Conservation (phyloP, 805 yeast genomes). For the Metschnikowia colocasiae region DNA sequence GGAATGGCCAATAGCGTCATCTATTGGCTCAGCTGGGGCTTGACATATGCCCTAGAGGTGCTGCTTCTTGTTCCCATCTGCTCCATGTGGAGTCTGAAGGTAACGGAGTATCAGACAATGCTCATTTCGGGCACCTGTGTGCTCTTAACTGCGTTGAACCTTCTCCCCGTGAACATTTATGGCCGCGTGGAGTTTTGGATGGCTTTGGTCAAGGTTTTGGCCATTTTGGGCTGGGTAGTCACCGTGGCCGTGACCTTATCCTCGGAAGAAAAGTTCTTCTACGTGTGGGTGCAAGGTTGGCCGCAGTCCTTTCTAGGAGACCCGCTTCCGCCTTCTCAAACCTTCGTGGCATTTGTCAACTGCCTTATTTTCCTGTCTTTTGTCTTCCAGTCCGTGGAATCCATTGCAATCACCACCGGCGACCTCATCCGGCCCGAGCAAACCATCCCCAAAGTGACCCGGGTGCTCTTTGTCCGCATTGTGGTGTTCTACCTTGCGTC, state of each 20-base stretch:
- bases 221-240: conserved; percentile 20
- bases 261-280: conserved; percentile 6
- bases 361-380: conserved; percentile 18
- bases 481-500: conserved; percentile 17
- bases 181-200: conserved; percentile 22
- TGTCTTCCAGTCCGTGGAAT: conserved; percentile 20
- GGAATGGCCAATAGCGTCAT: conserved; percentile 21
- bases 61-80: conserved; percentile 17
- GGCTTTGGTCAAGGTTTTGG: conserved; percentile 19
- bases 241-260: conserved; percentile 5
- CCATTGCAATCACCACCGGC: conserved; percentile 19
- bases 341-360: conserved; percentile 7
- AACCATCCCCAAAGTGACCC: conserved; percentile 14
- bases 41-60: conserved; percentile 24
- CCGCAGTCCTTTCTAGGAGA: conserved; percentile 10
- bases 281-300: conserved; percentile 13
- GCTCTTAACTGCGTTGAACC: conserved; percentile 17
- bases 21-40: conserved; percentile 26
- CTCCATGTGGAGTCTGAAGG: conserved; percentile 15
- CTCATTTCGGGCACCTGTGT: conserved; percentile 14
- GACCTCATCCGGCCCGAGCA: conserved; percentile 13
- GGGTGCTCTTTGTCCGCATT: conserved; percentile 17
- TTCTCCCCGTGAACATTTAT: conserved; percentile 21
- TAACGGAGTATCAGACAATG: conserved; percentile 3
- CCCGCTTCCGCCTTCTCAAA: background rate